Evolutionary conservation across 2,329 filamentous ascomycete genomes (phyloP), one percentile per base, ranked within the genome.

Genomic region (Cercospora beticola): DNA sequence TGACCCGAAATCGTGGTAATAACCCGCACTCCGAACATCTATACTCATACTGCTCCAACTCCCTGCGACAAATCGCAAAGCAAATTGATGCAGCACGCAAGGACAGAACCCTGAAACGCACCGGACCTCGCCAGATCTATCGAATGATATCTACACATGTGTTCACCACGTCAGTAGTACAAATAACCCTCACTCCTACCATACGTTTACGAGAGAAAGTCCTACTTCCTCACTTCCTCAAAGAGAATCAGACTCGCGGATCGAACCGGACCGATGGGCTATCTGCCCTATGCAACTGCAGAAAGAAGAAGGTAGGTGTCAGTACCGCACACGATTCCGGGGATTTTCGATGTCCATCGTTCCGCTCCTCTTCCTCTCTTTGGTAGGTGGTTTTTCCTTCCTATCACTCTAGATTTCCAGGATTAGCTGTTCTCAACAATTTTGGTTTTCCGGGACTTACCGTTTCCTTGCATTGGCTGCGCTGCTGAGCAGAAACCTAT

Each of bases 21-120:
- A 0, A 3, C 18, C 46, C 18, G 18, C 46, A 14, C 21, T 7
- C 62, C 30, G 18, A 57, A 23, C 26, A 8, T 10, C 12, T 33
- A 26, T 56, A 36, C 62, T 57, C 62, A 28, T 57, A 40, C 62
- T 64, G 62, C 62, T 64, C 62, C 62, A 64, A 64, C 28, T 40
- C 46, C 62, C 28, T 52, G 62, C 62, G n/a, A 12, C 2, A 1
- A 23, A 0, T n/a, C 28, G 36, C 33, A 52, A 30, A 30, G 16
- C 16, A 43, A 9, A 64, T 64, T 57, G 62, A 64, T 64, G 62
- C 62, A 64, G 62, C 62, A 64, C 62, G 62, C 62, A 18, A 64
- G 52, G 46, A 8, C n/a, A 36, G 7, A 21, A 3, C 6, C 58
- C 33, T 30, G 23, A 54, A 64, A 64, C 46, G 46, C n/a, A 64